A percentile compares a stretch with the other conserved stretches of the same genome.
Evolutionary conservation across 2,329 filamentous ascomycete genomes (phyloP).

Genomic region (Neurospora sp.): DNA sequence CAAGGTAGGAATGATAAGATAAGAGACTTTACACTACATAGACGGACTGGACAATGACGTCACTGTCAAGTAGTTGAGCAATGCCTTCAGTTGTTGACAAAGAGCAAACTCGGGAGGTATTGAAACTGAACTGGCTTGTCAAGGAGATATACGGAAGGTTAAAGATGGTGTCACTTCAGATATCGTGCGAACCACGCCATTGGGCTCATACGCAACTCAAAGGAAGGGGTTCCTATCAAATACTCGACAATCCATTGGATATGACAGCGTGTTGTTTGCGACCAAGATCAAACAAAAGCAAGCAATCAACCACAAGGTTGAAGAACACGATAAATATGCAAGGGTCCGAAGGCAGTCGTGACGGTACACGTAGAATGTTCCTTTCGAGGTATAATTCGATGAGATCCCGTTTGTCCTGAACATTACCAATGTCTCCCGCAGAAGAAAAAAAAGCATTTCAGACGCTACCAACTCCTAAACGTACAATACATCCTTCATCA

Average conservation of each 20-base stretch:
- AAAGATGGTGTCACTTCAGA: neutral
- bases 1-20: neutral
- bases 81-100: neutral
- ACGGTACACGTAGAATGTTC: neutral
- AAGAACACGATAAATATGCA: neutral
- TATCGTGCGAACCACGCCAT: no score
- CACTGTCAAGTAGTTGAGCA: neutral
- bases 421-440: neutral
- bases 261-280: no score
- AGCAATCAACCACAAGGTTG: neutral
- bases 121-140: neutral
- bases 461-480: neutral
- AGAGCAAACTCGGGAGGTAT: neutral
- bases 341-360: neutral
- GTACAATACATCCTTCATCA: neutral
- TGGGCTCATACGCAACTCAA: no score
- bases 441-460: neutral
- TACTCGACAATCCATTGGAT: no score
- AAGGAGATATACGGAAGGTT: neutral
- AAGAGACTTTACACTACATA: neutral
- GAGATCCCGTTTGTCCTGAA: neutral
- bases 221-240: no score
- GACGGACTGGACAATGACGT: neutral
- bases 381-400: neutral
- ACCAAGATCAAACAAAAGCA: no score